A percentile compares a stretch with the other conserved stretches of the same genome.
These are phyloP conservation scores for Penicillium psychrosexuale DNA, from an alignment of 2,329 filamentous ascomycete species.

Conservation along the genomic window DNA sequence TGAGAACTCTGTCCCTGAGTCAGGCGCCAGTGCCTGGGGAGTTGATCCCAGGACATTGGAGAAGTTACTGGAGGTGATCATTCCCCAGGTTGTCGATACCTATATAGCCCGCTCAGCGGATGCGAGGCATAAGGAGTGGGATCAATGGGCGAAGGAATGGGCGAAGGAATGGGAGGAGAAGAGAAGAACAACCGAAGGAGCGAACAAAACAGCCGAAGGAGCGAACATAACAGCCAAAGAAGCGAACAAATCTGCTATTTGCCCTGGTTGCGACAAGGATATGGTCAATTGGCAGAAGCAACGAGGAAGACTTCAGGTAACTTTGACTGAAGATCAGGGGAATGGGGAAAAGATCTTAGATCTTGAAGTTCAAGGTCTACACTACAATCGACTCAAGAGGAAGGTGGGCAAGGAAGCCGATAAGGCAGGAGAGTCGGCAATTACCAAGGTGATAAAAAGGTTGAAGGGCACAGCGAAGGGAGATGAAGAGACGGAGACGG, in stretches of 20 bases:
- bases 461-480: neutral
- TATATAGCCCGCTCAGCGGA: neutral
- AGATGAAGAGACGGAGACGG: too few species aligned
- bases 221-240: too few species aligned
- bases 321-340: neutral
- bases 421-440: neutral
- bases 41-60: neutral
- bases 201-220: too few species aligned
- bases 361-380: neutral
- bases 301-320: neutral
- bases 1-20: too few species aligned
- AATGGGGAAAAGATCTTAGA: neutral
- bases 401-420: neutral
- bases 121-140: neutral
- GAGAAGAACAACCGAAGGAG: neutral
- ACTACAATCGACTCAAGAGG: neutral
- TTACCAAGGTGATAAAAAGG: neutral
- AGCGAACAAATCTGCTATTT: neutral
- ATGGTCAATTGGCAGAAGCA: neutral
- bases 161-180: neutral
- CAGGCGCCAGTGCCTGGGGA: neutral
- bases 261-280: neutral
- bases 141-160: neutral
- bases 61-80: neutral
- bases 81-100: neutral